Evolutionary conservation across 257 asterid species (phyloP).

Genomic region (Nicotiana noctiflora): DNA sequence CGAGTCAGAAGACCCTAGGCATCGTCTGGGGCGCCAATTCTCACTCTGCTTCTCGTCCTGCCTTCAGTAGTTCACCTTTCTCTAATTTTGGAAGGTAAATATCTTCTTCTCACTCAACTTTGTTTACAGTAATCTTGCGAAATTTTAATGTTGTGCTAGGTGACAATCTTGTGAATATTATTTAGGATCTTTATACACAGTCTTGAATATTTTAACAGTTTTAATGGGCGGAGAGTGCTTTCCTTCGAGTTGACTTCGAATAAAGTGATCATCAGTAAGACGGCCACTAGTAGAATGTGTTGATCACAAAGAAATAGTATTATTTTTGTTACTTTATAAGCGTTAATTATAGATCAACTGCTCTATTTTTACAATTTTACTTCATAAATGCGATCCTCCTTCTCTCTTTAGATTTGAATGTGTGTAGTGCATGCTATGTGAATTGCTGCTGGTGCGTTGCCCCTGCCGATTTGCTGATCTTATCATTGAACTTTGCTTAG

Average conservation of each 20-base stretch:
- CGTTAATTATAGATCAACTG: neutral
- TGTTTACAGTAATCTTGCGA: neutral
- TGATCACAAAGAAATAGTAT: neutral
- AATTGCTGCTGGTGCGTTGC: neutral
- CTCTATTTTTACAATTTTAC: neutral
- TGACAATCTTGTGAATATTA: neutral
- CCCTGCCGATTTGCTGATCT: neutral
- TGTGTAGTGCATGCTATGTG: neutral
- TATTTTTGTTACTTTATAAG: neutral
- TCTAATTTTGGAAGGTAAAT: conserved; percentile 73
- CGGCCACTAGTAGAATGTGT: neutral
- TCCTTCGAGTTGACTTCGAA: neutral
- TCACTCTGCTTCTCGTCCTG: conserved; percentile 52
- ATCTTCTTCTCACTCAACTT: neutral
- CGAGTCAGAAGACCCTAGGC: conserved; percentile 65
- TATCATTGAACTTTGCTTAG: conserved; percentile 31
- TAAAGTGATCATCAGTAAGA: neutral
- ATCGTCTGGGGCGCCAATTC: conserved; percentile 93
- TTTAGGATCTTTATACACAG: neutral
- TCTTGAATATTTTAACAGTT: neutral
- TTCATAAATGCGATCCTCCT: neutral
- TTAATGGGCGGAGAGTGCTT: neutral
- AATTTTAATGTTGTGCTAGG: neutral
- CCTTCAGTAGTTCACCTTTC: conserved; percentile 65
- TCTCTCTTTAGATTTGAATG: neutral